These are phyloP conservation scores for Candida nemodendra DNA, from an alignment of 805 yeast species.

Conservation along the genomic window DNA sequence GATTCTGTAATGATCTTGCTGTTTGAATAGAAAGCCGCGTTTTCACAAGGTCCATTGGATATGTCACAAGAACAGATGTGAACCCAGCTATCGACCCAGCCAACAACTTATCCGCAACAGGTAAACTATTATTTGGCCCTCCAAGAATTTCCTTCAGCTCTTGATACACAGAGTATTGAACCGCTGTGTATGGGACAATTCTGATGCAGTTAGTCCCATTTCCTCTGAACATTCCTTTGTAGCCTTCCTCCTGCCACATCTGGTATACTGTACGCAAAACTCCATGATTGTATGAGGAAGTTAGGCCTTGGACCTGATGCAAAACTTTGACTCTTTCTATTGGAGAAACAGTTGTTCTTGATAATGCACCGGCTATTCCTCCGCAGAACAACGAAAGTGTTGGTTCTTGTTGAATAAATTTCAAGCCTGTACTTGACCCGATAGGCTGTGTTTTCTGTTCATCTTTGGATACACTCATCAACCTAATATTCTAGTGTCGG, in stretches of 20 bases:
- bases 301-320: conserved; percentile 76
- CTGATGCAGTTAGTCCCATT: conserved; percentile 87
- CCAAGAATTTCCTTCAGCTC: conserved; percentile 44
- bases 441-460: neutral
- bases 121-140: conserved; percentile 36
- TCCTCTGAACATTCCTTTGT: conserved; percentile 85
- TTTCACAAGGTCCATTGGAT: conserved; percentile 88
- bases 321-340: conserved; percentile 91
- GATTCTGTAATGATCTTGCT: conserved; percentile 52
- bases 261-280: conserved; percentile 69
- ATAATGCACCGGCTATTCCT: conserved; percentile 75
- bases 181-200: conserved; percentile 91
- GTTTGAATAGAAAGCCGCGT: conserved; percentile 90
- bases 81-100: conserved; percentile 85
- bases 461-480: too few relatives aligned
- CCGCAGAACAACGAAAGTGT: conserved; percentile 69
- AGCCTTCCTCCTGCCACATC: conserved; percentile 90
- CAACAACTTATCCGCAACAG: conserved; percentile 57
- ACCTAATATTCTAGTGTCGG: too few relatives aligned
- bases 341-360: conserved; percentile 92
- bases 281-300: conserved; percentile 52
- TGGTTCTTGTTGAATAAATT: conserved; percentile 43
- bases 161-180: conserved; percentile 86
- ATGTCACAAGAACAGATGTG: conserved; percentile 76
- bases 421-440: neutral